These are phyloP conservation scores for Blastomyces percursus DNA, from an alignment of 2,329 filamentous ascomycete species.

Conservation along the genomic window DNA sequence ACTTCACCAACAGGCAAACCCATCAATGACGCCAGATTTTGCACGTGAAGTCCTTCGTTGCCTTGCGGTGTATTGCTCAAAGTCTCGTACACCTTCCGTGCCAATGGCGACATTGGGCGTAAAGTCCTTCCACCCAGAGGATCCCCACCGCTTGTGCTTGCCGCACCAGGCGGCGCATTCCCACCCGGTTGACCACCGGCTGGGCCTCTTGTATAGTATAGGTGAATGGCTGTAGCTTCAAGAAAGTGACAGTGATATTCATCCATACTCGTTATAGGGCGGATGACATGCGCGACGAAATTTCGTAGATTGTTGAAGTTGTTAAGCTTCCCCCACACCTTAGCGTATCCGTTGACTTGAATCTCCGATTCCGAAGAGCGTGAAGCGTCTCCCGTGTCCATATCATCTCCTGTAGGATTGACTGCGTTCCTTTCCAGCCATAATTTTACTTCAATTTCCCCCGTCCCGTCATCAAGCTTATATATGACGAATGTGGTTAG, in stretches of 20 bases:
- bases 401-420: conserved; percentile 32
- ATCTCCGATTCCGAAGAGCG: conserved; percentile 44
- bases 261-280: conserved; percentile 72
- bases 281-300: conserved; percentile 68
- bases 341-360: conserved; percentile 66
- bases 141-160: conserved; percentile 25
- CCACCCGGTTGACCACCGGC: conserved; percentile 36
- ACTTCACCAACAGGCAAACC: conserved; percentile 60
- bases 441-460: conserved; percentile 62
- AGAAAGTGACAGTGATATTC: conserved; percentile 88
- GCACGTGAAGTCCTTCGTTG: conserved; percentile 74
- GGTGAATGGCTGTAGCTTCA: conserved; percentile 78
- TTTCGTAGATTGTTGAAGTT: conserved; percentile 73
- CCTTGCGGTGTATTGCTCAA: conserved; percentile 57
- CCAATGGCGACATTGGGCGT: conserved; percentile 43
- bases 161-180: conserved; percentile 30
- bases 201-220: conserved; percentile 67
- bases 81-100: conserved; percentile 60
- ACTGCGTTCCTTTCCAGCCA: conserved; percentile 39
- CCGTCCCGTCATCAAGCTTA: conserved; percentile 90
- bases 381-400: conserved; percentile 36
- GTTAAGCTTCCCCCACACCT: conserved; percentile 76
- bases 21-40: conserved; percentile 58
- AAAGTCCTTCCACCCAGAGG: conserved; percentile 26
- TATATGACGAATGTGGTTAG: conserved; percentile 88